A percentile compares a stretch with the other conserved stretches of the same genome.
Evolutionary conservation across 306 rosid species (phyloP).

Genomic region (Quercus rubra): DNA sequence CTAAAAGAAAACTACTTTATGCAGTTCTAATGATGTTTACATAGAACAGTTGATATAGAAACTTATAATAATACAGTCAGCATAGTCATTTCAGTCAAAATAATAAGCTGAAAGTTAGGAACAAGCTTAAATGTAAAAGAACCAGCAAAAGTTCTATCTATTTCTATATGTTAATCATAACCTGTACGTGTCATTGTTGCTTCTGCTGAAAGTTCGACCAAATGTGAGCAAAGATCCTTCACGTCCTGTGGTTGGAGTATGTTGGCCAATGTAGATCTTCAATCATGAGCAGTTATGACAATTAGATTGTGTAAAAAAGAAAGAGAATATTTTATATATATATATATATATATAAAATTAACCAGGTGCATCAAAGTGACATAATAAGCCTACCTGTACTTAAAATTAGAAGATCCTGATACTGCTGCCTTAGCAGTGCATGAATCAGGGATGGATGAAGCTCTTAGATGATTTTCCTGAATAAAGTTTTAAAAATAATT

Average conservation of each 20-base stretch:
- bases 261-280: slow-evolving; percentile 66
- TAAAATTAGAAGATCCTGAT: slow-evolving; percentile 43
- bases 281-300: slow-evolving; percentile 23
- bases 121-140: slow-evolving; percentile 1
- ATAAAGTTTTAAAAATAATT: slow-evolving; percentile 14
- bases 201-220: slow-evolving; percentile 57
- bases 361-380: slow-evolving; percentile 14
- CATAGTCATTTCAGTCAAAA: neutral
- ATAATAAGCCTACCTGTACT: slow-evolving; percentile 47
- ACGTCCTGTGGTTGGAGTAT: slow-evolving; percentile 59
- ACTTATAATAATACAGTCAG: neutral
- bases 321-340: neutral
- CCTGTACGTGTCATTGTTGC: slow-evolving; percentile 56
- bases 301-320: neutral
- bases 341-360: neutral
- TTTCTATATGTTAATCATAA: slow-evolving; percentile 30
- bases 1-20: neutral
- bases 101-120: neutral
- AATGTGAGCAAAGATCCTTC: slow-evolving; percentile 63
- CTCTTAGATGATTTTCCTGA: slow-evolving; percentile 48
- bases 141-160: slow-evolving; percentile 17
- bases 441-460: slow-evolving; percentile 33
- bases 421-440: slow-evolving; percentile 25
- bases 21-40: neutral
- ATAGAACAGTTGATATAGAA: neutral